Percentiles rank a stretch among this genome's conserved stretches.
These are phyloP conservation scores for Raffaelea ambrosiae DNA, from an alignment of 2,329 filamentous ascomycete species.

Conservation along the genomic window DNA sequence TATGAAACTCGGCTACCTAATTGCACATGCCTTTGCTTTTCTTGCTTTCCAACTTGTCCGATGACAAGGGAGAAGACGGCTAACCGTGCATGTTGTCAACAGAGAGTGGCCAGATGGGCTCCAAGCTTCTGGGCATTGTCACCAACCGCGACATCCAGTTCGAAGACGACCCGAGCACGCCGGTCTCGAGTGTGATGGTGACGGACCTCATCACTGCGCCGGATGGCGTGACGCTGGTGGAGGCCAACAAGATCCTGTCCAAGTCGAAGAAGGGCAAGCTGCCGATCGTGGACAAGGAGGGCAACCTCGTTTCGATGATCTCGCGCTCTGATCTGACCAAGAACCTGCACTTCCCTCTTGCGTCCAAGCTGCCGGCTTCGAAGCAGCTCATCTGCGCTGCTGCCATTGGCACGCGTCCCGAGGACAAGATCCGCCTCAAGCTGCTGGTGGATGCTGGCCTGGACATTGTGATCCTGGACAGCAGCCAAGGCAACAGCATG, in stretches of 20 bases:
- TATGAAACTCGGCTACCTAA: conserved; percentile 16
- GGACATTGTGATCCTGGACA: conserved; percentile 92
- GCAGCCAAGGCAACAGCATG: conserved; percentile 95
- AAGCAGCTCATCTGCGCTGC: conserved; percentile 97
- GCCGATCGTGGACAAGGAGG: conserved; percentile 75
- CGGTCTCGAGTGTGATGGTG: conserved; percentile 88
- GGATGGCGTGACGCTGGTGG: conserved; percentile 70
- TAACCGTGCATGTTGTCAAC: conserved; percentile 25
- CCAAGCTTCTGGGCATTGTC: conserved; percentile 94
- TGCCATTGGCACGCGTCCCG: conserved; percentile 87
- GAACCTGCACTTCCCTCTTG: conserved; percentile 93
- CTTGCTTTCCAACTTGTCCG: not conserved
- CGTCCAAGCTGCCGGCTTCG: conserved; percentile 91
- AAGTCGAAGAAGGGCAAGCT: conserved; percentile 98
- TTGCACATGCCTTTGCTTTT: conserved; percentile 5
- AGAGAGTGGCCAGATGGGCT: conserved; percentile 90
- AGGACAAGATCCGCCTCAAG: conserved; percentile 79
- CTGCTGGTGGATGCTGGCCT: conserved; percentile 90
- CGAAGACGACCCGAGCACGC: conserved; percentile 62
- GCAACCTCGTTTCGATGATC: conserved; percentile 86
- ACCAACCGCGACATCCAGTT: conserved; percentile 98
- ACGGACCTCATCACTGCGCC: conserved; percentile 90
- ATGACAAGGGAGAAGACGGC: conserved; percentile 16
- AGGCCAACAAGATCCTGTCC: conserved; percentile 89
- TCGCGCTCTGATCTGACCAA: conserved; percentile 95